Evolutionary conservation across 169 alveolate genomes (phyloP).

Genomic region (Blepharisma undulans): DNA sequence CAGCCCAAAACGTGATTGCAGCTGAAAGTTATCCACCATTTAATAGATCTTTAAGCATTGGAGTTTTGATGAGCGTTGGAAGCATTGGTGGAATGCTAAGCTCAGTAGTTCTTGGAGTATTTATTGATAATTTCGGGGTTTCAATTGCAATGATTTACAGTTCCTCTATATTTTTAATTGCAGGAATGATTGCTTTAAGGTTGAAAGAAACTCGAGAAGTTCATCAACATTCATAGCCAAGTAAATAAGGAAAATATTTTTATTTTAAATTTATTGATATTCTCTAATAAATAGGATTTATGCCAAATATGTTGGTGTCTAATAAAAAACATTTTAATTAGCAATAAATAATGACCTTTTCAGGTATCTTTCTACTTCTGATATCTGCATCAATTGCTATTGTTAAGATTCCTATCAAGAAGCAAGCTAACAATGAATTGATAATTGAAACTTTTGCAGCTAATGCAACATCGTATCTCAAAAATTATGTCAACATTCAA

Average conservation of each 20-base stretch:
- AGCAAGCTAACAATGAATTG: not conserved
- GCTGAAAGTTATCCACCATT: not conserved
- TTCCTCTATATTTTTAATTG: not conserved
- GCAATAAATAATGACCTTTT: not conserved
- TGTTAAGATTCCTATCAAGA: not conserved
- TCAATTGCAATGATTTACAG: not conserved
- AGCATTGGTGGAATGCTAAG: not conserved
- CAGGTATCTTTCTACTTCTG: not conserved
- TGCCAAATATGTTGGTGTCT: not conserved
- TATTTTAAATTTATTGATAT: no score
- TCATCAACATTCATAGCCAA: not conserved
- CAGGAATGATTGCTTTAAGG: not conserved
- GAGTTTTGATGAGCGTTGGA: not conserved
- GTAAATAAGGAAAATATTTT: no score
- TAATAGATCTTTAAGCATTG: not conserved
- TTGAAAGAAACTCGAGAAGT: not conserved
- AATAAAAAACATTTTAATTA: no score
- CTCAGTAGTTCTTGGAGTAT: not conserved
- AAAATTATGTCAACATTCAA: not conserved
- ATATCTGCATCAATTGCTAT: not conserved
- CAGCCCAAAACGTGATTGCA: not conserved
- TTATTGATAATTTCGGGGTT: not conserved
- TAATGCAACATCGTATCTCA: not conserved
- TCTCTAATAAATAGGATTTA: not conserved
- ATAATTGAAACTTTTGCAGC: not conserved